Conservation (phyloP, 164 flowering plant genomes). For the Macadamia integrifolia region DNA sequence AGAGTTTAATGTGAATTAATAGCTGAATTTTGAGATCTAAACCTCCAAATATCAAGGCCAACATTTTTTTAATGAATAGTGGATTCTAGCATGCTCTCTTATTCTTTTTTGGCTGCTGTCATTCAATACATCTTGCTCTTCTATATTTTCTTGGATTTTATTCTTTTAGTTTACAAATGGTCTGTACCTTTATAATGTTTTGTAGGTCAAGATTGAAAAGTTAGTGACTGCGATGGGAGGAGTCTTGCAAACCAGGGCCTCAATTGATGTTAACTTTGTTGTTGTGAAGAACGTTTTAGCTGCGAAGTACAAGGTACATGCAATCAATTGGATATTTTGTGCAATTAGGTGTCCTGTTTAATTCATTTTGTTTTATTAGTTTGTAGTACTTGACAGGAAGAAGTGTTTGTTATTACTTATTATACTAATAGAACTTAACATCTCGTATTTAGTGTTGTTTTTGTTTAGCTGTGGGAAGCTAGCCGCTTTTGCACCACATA, state of each 20-base stretch:
- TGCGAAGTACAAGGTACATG: conserved; percentile 86
- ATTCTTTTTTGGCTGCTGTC: background rate
- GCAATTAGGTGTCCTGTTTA: background rate
- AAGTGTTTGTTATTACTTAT: too few species aligned
- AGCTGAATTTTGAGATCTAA: background rate
- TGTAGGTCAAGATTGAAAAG: conserved; percentile 62
- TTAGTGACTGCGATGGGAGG: conserved; percentile 91
- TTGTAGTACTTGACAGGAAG: background rate
- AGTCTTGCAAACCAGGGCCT: conserved; percentile 42
- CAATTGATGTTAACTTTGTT: conserved; percentile 75
- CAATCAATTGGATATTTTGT: background rate
- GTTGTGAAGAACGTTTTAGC: conserved; percentile 83
- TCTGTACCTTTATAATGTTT: conserved; percentile 5
- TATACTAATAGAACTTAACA: background rate
- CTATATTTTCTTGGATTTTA: background rate
- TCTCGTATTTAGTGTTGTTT: background rate
- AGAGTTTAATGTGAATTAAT: background rate
- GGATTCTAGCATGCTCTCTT: background rate
- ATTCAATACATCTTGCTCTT: background rate
- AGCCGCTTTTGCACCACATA: background rate
- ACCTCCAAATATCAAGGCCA: background rate
- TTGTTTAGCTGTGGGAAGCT: background rate
- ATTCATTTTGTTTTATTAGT: background rate
- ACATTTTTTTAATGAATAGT: background rate
- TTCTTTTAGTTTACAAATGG: background rate